Conservation (phyloP, 345 rosid genomes). For the Heritiera littoralis region DNA sequence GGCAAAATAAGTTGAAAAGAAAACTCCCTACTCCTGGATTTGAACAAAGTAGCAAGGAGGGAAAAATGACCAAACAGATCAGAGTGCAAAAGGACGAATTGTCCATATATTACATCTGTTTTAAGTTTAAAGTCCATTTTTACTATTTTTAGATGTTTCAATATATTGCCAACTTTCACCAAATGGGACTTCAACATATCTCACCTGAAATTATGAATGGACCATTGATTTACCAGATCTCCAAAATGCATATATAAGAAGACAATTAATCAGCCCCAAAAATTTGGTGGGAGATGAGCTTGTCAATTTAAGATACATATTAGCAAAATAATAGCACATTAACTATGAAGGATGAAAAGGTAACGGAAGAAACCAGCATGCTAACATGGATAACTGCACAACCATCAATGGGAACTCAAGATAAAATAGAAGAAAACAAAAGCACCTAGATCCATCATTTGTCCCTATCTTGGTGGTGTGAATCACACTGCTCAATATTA, state of each 20-base stretch:
- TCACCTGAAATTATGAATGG: not conserved
- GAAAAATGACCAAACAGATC: not conserved
- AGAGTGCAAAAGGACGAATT: not conserved
- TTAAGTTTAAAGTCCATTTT: not conserved
- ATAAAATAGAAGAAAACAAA: not conserved
- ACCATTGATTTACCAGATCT: not conserved
- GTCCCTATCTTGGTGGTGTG: not conserved
- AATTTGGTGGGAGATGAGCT: not conserved
- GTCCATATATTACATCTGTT: constrained; percentile 6
- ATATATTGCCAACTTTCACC: not conserved
- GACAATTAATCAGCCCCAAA: not conserved
- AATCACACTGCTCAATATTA: not conserved
- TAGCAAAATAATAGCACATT: not conserved
- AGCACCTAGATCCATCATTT: constrained; percentile 8
- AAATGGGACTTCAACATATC: not conserved
- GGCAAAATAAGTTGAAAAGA: not conserved
- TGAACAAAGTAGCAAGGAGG: not conserved
- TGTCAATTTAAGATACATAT: not conserved
- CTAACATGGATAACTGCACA: not conserved
- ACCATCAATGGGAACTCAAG: not conserved
- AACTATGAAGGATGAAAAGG: not conserved
- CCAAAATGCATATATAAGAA: not conserved
- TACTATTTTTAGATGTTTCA: not conserved
- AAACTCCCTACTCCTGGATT: constrained; percentile 5
- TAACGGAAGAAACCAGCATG: not conserved